A percentile compares a stretch with the other conserved stretches of the same genome.
Conservation (phyloP, 352 stramenopile genomes). For the Phytopythium cucurbitacearum region DNA sequence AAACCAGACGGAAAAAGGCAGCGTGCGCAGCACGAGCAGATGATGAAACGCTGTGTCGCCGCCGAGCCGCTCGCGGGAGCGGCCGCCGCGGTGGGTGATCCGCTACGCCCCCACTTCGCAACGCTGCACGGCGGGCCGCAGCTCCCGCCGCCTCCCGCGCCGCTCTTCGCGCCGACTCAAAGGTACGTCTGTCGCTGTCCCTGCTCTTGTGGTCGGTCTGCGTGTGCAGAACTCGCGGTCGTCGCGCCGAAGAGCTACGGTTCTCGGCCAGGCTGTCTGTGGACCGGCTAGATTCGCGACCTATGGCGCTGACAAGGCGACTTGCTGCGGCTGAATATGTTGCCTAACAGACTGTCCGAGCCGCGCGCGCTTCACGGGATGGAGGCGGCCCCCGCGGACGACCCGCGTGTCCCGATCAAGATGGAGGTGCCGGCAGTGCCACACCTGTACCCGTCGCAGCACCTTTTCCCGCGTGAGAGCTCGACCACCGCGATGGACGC, state of each 20-base stretch:
- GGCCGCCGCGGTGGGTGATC: neutral
- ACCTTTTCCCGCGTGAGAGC: conserved; percentile 11
- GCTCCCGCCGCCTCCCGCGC: neutral
- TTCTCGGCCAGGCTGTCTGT: neutral
- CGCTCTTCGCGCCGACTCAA: neutral
- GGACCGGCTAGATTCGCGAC: too few species aligned
- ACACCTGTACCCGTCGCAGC: conserved; percentile 14
- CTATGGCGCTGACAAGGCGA: too few species aligned
- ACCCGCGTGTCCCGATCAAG: conserved; percentile 1
- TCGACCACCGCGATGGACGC: conserved; percentile 11
- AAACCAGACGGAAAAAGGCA: conserved; percentile 4
- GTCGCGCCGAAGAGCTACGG: neutral
- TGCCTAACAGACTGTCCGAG: too few species aligned
- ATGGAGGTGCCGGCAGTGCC: conserved; percentile 14
- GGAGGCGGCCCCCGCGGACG: neutral
- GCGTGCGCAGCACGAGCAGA: too few species aligned
- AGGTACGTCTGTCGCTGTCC: conserved; percentile 1
- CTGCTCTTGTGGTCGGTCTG: neutral
- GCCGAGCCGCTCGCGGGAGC: neutral
- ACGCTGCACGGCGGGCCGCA: conserved; percentile 2
- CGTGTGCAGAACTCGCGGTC: neutral
- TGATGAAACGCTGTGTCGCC: conserved; percentile 1
- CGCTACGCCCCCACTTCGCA: conserved; percentile 3
- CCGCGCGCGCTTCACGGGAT: too few species aligned
- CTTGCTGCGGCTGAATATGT: too few species aligned